These are phyloP conservation scores for Eimeria brunetti DNA, from an alignment of 169 alveolate species.

Conservation along the genomic window DNA sequence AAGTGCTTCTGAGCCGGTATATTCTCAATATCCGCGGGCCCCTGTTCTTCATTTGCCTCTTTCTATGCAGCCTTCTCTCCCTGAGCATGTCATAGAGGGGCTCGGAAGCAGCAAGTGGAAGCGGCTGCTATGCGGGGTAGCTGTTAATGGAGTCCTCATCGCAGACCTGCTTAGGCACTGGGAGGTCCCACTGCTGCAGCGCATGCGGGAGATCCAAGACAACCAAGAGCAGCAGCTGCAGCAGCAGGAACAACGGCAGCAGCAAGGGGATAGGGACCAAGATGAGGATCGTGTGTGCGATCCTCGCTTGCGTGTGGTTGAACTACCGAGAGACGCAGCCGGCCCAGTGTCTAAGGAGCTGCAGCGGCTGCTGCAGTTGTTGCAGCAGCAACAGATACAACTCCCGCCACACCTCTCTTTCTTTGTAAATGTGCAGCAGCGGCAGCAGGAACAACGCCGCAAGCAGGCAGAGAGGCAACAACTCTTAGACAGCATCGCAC, in stretches of 20 bases:
- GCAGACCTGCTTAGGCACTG: constrained; percentile 16
- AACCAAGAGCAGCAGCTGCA: too few species aligned
- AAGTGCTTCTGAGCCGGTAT: background rate
- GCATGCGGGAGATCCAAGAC: background rate
- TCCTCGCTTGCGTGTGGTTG: background rate
- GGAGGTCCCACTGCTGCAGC: constrained; percentile 2
- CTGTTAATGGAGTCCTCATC: background rate
- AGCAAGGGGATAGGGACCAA: background rate
- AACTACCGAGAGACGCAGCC: constrained; percentile 1
- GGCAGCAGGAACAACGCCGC: constrained; percentile 20
- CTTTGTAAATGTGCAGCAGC: background rate
- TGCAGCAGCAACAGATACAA: background rate
- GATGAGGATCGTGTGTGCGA: background rate
- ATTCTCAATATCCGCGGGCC: background rate
- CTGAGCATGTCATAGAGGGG: constrained; percentile 20
- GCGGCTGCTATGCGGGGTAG: constrained; percentile 12
- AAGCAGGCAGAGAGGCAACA: constrained; percentile 46
- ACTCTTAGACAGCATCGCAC: constrained; percentile 9
- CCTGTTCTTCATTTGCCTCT: background rate
- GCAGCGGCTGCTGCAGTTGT: background rate
- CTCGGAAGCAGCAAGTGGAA: constrained; percentile 28
- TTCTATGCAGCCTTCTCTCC: constrained; percentile 5
- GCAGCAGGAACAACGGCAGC: background rate
- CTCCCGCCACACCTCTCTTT: background rate
- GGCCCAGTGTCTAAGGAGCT: constrained; percentile 17